Evolutionary conservation across 2,329 filamentous ascomycete species (phyloP), one percentile per base, ranked within the genome.

Genomic region (Pseudogymnoascus sp.): DNA sequence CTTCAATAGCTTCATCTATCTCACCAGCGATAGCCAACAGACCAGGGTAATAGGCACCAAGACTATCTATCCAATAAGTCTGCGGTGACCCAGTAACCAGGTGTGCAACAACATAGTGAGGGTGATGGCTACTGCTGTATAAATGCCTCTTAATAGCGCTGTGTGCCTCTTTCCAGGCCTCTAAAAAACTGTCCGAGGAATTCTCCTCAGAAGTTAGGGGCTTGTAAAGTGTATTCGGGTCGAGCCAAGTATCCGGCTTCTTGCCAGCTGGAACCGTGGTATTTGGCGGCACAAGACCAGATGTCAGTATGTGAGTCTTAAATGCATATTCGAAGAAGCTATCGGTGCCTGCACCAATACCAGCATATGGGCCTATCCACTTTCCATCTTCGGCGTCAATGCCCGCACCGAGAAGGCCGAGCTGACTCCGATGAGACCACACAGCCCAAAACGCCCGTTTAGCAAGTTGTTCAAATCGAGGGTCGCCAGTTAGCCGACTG

Each of bases 301-400:
- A 96, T 21, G 97, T 84, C 23, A 99, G 77, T 65, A 99, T 90
- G 72, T 96, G 87, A 16, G 92, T 92, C 76, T 99, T 99, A 70
- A 97, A 82, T 3, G 94, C 92, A 75, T 99, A 99, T 76, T 99
- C 94, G 71, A 96, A 97, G 77, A 99, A 99, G 76, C 92, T 97
- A 77, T 99, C 94, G 71, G 96, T 91, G 40, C 94, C 94, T 6
- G 94, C 94, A 60, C 94, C 94, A 69, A 99, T 96, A 31, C 94
- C 93, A n/a, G 93, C 88, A 73, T 91, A 92, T 1, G 90, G 83
- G 7, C 89, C 89, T 35, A 94, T 87, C 94, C 94, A 99, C 68
- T 89, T 82, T 0, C 93, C 94, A 28, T 86, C 89, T 72, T 97
- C 93, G 1, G 92, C 91, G 76, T 96, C 93, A 65, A 99, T 92